These are phyloP conservation scores for Halenospora varia DNA, from an alignment of 495 filamentous ascomycete species.

Conservation along the genomic window DNA sequence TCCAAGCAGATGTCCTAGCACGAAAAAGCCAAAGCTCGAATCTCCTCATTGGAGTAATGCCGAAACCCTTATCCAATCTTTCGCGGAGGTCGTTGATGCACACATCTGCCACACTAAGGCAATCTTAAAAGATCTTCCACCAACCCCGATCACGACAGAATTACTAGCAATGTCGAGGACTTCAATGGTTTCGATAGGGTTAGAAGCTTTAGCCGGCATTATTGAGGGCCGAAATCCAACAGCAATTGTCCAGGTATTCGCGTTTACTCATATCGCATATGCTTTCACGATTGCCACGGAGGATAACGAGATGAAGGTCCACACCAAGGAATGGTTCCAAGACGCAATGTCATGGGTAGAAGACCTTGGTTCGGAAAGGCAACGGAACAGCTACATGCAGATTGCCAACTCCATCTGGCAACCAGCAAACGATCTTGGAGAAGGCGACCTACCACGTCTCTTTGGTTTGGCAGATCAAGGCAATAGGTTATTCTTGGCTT, in stretches of 20 bases:
- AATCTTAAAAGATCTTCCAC: conserved; percentile 6
- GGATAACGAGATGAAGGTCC: conserved; percentile 8
- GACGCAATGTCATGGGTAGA: conserved; percentile 16
- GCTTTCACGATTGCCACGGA: conserved; percentile 17
- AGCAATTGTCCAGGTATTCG: conserved; percentile 18
- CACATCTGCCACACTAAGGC: conserved; percentile 21
- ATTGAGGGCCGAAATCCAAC: conserved; percentile 21
- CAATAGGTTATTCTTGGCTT: conserved; percentile 11
- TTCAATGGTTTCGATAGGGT: conserved; percentile 20
- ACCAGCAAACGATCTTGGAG: conserved; percentile 3
- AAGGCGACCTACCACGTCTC: not conserved
- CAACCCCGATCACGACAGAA: conserved; percentile 10
- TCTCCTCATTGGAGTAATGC: conserved; percentile 15
- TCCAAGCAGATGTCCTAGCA: not conserved
- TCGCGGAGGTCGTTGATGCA: conserved; percentile 19
- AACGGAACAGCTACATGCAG: conserved; percentile 11
- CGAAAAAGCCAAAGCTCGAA: conserved; percentile 3
- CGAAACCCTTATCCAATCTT: conserved; percentile 12
- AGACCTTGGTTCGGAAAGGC: conserved; percentile 8
- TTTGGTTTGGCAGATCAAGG: not conserved
- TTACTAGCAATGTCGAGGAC: conserved; percentile 17
- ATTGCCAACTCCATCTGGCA: conserved; percentile 20
- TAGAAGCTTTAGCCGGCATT: conserved; percentile 17
- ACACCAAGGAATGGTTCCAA: conserved; percentile 13
- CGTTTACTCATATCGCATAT: conserved; percentile 24